phyloP scores from a whole-genome alignment of 352 stramenopile species.

The Chrysophaeum taylorii region DNA sequence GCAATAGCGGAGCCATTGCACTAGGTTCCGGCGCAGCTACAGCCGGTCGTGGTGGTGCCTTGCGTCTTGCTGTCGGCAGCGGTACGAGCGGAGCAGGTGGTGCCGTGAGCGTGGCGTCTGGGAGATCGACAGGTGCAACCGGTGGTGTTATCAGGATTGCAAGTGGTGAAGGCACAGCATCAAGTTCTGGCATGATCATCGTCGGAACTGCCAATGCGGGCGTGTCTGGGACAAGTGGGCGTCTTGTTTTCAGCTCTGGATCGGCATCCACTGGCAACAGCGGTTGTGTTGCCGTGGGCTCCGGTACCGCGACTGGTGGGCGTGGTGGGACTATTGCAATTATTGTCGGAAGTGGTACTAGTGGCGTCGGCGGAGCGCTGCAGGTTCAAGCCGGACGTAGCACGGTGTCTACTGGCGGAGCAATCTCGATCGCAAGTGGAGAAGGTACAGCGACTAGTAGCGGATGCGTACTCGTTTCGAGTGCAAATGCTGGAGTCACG shows the following conservation, averaged over 20 bases:
- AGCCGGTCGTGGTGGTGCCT: neutral
- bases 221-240: constrained; percentile 25
- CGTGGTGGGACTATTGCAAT: neutral
- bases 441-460: constrained; percentile 12
- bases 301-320: neutral
- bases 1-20: no score
- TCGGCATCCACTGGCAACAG: neutral
- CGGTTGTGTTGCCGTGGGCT: neutral
- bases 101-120: neutral
- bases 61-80: neutral
- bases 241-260: constrained; percentile 26
- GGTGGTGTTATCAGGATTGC: neutral
- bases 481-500: no score
- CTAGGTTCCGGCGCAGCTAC: neutral
- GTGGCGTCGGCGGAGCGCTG: neutral
- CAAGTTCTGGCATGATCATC: neutral
- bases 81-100: neutral
- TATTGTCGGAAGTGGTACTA: neutral
- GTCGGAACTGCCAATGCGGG: constrained; percentile 26
- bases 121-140: neutral
- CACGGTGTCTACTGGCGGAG: constrained; percentile 2
- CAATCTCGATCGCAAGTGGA: no score
- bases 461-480: constrained; percentile 29
- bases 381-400: neutral
- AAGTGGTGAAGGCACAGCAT: neutral